phyloP scores from a whole-genome alignment of 1,284 basidiomycete genomes.

The Cutaneotrichosporon sp. region DNA sequence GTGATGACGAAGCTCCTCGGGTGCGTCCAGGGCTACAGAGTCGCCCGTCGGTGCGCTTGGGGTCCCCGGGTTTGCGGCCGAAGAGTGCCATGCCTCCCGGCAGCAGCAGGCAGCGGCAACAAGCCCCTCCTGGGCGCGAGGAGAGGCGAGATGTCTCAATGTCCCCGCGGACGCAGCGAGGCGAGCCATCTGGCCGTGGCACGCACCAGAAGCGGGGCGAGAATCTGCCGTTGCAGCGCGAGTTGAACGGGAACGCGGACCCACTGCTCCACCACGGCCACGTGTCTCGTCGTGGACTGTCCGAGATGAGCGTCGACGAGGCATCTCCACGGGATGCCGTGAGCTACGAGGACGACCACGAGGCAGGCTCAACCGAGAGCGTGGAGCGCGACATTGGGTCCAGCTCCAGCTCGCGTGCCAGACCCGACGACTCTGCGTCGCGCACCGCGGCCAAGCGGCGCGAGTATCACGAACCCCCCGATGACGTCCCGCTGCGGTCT shows the following conservation, averaged over 20 bases:
- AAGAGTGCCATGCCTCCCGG: not conserved
- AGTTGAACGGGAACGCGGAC: not conserved
- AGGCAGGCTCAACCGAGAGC: not conserved
- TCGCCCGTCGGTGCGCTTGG: too few species aligned
- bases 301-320: conserved; percentile 4
- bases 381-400: conserved; percentile 3
- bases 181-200: not conserved
- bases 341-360: not conserved
- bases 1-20: too few species aligned
- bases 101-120: not conserved
- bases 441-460: not conserved
- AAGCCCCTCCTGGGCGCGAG: too few species aligned
- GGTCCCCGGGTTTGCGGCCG: not conserved
- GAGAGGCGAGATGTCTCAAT: too few species aligned
- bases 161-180: too few species aligned
- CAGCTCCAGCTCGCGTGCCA: not conserved
- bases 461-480: not conserved
- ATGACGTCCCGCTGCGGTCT: too few species aligned
- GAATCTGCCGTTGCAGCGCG: not conserved
- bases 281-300: not conserved
- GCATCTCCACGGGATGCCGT: not conserved
- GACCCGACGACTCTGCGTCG: not conserved
- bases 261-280: not conserved
- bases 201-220: not conserved
- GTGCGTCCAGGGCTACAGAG: too few species aligned